Percentiles rank a stretch among this genome's conserved stretches.
Evolutionary conservation across 495 filamentous ascomycete genomes (phyloP).

Genomic region (Penicillium arizonense): DNA sequence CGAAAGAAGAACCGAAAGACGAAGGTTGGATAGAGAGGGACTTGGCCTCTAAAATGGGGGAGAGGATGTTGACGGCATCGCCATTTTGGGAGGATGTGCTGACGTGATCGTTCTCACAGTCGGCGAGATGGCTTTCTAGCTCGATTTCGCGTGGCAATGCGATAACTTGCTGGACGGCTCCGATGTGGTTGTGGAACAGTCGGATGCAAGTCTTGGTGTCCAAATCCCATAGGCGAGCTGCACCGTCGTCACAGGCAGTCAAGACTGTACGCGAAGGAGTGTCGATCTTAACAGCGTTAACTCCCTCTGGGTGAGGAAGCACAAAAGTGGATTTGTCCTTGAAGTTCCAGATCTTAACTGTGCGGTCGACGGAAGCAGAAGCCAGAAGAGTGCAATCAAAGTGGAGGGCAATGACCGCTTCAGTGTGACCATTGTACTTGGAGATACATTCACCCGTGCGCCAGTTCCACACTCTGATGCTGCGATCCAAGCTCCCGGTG

Average conservation of each 20-base stretch:
- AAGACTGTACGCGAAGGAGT: slow-evolving; percentile 76
- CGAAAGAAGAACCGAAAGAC: slow-evolving; percentile 57
- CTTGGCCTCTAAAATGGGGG: slow-evolving; percentile 25
- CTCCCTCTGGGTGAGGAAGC: slow-evolving; percentile 86
- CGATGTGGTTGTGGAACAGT: slow-evolving; percentile 89
- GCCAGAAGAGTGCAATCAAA: slow-evolving; percentile 81
- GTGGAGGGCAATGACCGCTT: slow-evolving; percentile 80
- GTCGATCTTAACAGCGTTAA: slow-evolving; percentile 88
- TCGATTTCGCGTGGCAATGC: slow-evolving; percentile 82
- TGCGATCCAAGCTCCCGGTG: slow-evolving; percentile 77
- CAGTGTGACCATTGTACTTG: slow-evolving; percentile 72
- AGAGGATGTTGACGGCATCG: slow-evolving; percentile 24
- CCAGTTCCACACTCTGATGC: slow-evolving; percentile 95
- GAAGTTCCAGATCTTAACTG: slow-evolving; percentile 93
- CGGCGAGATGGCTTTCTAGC: slow-evolving; percentile 63
- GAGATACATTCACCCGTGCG: slow-evolving; percentile 84
- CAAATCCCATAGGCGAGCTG: slow-evolving; percentile 88
- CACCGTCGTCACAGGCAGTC: slow-evolving; percentile 92
- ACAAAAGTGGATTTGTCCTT: slow-evolving; percentile 73
- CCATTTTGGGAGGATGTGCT: slow-evolving; percentile 37
- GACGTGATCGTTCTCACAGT: slow-evolving; percentile 55
- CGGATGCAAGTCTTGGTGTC: slow-evolving; percentile 75
- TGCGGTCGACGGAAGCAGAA: slow-evolving; percentile 83
- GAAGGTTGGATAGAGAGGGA: slow-evolving; percentile 43
- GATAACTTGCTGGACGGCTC: slow-evolving; percentile 89